Evolutionary conservation across 225 moss, liverwort and hornwort genomes (phyloP), one percentile per base, ranked within the genome.

Genomic region (Lunularia cruciata): DNA sequence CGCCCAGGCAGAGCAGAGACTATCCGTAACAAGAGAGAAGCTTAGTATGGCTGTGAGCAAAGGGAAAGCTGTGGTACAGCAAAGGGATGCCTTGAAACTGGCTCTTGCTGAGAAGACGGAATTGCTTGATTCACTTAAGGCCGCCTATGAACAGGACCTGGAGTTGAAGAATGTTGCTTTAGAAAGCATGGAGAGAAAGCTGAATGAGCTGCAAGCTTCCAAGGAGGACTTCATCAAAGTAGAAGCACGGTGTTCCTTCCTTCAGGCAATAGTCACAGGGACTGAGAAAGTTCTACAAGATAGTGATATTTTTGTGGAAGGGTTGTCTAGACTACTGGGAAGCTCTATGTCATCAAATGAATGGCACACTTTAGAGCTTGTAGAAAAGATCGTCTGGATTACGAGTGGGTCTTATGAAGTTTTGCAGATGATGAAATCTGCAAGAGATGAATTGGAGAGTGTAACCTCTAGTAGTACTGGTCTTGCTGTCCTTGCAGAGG

Each of bases 1-100:
- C 22, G 65, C 40, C 45, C 39, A 80, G 37, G 75, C 83, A 69
- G 88, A 84, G 69, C 60, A 86, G 79, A 81, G 78, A 58, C 63
- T 87, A 22, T 28, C 63, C 49, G 38, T 38, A 26, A 73, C 83
- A 47, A 79, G 63, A 51, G 77, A 82, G 31, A 85, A 75, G 33
- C 71, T 94, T 73, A 79, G 76, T 52, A 48, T 74, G 76, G 84
- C 72, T 53, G 60, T 84, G 40, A 71, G 52, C 69, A 83, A 85
- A 60, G 87, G 76, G 62, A 80, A 79, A 28, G 76, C 67, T 35
- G 65, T 72, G 31, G 75, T 85, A 18, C 75, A 75, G 26, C 85
- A 78, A 51, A 37, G 72, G 60, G 84, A 78, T 74, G 65, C 52
- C 10, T 60, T 60, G 72, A 77, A 75, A 72, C 45, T 19, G 31